Conservation (phyloP, 2,329 filamentous ascomycete species). For the Helotiales sp. region DNA sequence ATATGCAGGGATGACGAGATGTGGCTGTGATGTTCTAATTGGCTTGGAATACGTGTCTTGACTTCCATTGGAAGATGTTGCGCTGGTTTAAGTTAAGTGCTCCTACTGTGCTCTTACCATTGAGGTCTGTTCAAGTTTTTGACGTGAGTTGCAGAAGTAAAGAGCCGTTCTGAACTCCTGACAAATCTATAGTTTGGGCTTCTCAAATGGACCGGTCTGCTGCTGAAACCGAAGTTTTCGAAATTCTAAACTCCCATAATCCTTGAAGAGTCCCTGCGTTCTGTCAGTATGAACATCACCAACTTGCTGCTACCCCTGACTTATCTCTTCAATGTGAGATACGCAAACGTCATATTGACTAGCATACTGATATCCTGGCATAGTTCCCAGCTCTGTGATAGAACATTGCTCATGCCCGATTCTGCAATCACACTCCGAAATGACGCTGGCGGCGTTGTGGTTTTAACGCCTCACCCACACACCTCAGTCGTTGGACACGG, state of each 20-base stretch:
- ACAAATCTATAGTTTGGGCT: neutral
- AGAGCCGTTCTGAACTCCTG: neutral
- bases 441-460: conserved; percentile 17
- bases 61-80: conserved; percentile 5
- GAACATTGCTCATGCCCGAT: neutral
- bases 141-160: neutral
- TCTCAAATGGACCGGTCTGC: neutral
- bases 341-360: neutral
- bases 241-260: neutral
- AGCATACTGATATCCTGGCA: neutral
- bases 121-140: neutral
- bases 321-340: neutral
- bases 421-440: conserved; percentile 7
- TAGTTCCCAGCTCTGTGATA: neutral
- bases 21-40: conserved; percentile 13
- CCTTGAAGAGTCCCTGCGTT: neutral
- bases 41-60: neutral
- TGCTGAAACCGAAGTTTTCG: neutral
- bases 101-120: neutral
- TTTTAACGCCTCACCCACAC: conserved; percentile 19
- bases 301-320: neutral
- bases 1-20: conserved; percentile 17
- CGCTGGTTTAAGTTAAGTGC: neutral
- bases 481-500: conserved; percentile 11
- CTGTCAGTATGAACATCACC: neutral